These are phyloP conservation scores for Neofusicoccum sp. DNA, from an alignment of 2,329 filamentous ascomycete genomes.

Conservation along the genomic window DNA sequence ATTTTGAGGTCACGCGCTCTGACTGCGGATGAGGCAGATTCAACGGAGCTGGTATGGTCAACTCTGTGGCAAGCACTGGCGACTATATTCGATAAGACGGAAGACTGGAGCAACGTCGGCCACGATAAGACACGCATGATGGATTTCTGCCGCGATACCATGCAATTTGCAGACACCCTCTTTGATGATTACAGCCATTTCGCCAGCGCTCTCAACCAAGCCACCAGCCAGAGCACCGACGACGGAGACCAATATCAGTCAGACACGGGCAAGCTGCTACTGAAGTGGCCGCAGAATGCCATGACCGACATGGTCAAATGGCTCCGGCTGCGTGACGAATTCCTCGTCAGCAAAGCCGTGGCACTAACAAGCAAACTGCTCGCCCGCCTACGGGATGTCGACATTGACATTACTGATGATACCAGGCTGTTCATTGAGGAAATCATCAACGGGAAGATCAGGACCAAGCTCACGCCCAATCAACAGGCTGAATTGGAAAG, in stretches of 20 bases:
- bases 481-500: constrained; percentile 80
- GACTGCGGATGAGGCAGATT: constrained; percentile 60
- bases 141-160: constrained; percentile 89
- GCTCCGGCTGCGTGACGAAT: constrained; percentile 85
- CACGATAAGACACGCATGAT: constrained; percentile 79
- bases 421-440: constrained; percentile 63
- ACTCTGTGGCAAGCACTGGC: constrained; percentile 78
- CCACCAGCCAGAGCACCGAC: constrained; percentile 33
- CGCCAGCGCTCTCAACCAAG: constrained; percentile 62
- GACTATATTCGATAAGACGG: constrained; percentile 78
- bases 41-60: constrained; percentile 77
- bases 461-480: constrained; percentile 75
- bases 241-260: constrained; percentile 27
- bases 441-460: constrained; percentile 62
- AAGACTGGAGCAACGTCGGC: constrained; percentile 71
- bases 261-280: constrained; percentile 52
- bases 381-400: constrained; percentile 72
- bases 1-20: constrained; percentile 60
- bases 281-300: constrained; percentile 63
- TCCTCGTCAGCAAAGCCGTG: constrained; percentile 78
- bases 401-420: constrained; percentile 65
- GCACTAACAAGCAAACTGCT: constrained; percentile 82
- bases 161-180: constrained; percentile 85
- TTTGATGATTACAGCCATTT: constrained; percentile 85
- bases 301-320: constrained; percentile 75